These are phyloP conservation scores for Mucor lusitanicus DNA, from an alignment of 371 early-diverging fungal species.

Conservation along the genomic window DNA sequence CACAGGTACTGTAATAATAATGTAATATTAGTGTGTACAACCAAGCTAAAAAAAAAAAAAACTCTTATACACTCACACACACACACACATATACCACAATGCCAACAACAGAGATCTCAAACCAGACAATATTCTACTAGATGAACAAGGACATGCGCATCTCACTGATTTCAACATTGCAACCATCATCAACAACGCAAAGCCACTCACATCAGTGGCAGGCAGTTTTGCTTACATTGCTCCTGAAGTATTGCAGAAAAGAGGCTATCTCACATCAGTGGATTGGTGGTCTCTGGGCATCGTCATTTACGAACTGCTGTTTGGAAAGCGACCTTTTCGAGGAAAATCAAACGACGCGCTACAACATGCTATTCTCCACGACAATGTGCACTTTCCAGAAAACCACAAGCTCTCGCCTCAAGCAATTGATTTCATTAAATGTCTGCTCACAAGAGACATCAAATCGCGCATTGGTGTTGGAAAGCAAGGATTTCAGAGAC, in stretches of 20 bases:
- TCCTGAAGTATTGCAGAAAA: conserved; percentile 74
- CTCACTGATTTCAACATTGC: conserved; percentile 93
- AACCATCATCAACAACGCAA: conserved; percentile 31
- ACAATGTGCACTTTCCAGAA: conserved; percentile 62
- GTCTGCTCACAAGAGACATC: conserved; percentile 63
- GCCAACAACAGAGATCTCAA: conserved; percentile 72
- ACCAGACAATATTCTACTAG: conserved; percentile 92
- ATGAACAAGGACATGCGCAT: conserved; percentile 84
- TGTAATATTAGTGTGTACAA: background rate
- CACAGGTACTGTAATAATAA: conserved; percentile 38
- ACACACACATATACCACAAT: too few relatives aligned
- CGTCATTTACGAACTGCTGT: conserved; percentile 62
- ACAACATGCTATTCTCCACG: conserved; percentile 65
- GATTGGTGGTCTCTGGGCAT: conserved; percentile 95
- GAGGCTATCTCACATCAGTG: conserved; percentile 70
- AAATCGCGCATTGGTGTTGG: conserved; percentile 60
- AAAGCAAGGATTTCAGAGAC: conserved; percentile 50
- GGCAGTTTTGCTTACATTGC: conserved; percentile 83
- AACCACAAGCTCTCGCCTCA: conserved; percentile 52
- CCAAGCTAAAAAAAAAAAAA: background rate
- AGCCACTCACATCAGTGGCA: conserved; percentile 68
- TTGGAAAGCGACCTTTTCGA: conserved; percentile 71
- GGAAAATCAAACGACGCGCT: conserved; percentile 79
- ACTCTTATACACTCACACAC: background rate
- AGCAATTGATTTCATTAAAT: conserved; percentile 59